phyloP scores from a whole-genome alignment of 2,329 filamentous ascomycete species.

The Daldinia sp. region DNA sequence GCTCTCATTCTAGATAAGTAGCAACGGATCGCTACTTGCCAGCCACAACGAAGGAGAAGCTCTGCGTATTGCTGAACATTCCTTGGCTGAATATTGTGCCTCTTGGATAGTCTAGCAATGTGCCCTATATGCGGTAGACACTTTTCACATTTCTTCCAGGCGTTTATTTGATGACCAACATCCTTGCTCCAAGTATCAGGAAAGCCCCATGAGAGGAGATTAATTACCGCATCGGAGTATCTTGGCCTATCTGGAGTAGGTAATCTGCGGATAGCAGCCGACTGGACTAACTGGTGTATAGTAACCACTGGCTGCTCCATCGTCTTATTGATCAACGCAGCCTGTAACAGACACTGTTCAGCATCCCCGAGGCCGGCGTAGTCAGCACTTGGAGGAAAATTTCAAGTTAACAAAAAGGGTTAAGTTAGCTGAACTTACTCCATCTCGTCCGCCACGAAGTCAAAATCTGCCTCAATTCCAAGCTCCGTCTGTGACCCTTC shows the following conservation, averaged over 20 bases:
- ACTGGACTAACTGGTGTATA: not conserved
- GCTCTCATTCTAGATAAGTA: not conserved
- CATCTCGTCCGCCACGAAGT: not conserved
- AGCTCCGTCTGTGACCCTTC: slow-evolving; percentile 1
- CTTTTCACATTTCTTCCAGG: not conserved
- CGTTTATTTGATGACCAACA: not conserved
- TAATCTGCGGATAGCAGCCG: not conserved
- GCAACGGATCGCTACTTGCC: not conserved
- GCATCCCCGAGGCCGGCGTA: not conserved
- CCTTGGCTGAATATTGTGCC: not conserved
- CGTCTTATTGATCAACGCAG: slow-evolving; percentile 1
- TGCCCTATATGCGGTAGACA: not conserved
- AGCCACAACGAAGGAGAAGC: not conserved
- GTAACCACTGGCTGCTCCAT: not conserved
- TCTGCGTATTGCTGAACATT: not conserved
- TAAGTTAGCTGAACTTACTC: not conserved
- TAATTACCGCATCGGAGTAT: not conserved
- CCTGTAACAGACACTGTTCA: not conserved
- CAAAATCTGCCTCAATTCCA: not conserved
- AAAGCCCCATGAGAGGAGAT: not conserved
- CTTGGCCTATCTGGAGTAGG: not conserved
- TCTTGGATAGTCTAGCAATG: not conserved
- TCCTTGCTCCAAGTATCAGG: not conserved
- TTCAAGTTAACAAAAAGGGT: not conserved
- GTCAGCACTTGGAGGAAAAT: not conserved